Base-by-base conservation (phyloP, 2,329 filamentous ascomycete species). In the Neocatenulostroma microsporum region DNA sequence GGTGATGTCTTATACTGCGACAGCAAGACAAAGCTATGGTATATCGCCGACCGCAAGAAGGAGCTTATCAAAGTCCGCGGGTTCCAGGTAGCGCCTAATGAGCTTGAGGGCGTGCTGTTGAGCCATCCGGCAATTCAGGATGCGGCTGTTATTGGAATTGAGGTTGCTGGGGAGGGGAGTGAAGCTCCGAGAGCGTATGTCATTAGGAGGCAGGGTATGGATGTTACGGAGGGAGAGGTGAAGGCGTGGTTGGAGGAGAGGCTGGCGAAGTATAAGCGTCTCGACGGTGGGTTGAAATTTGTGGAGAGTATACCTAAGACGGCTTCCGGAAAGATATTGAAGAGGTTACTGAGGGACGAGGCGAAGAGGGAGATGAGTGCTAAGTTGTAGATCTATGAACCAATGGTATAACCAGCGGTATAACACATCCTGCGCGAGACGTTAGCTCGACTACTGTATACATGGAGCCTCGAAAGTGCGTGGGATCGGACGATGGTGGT, bases 81-180 rank as follows among this genome's bases (percentile, higher is more conserved):
- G 37, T 69, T 82, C 41, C 84, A 89, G 76, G 84, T 91, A 14
- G 82, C 84, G 1, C 84, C 84, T 0, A 84, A 84, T 2, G 84
- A 91, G 56, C 74, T 91, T 1, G 84, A 91, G 61, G 32, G 31
- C 17, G 25, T 35, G 51, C 68, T 91, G 3, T 74, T 91, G 6
- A 72, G 77, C 0, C 83, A 88, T 55, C 75, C 78, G 0, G 69
- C 71, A 8, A 83, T 89, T n/a, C 74, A 75, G 24, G 84, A 91
- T 59, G 82, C 77, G 46, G 78, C 84, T 8, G 84, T 91, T 4
- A 85, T 89, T 44, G 78, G 80, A 8, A 67, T 87, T 1, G 80
- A 78, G 0, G 76, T 80, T 40, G 74, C 74, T 6, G 55, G 63
- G 3, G 70, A 74, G 0, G 76, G 8, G 4, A 14, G 75, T 14